Base-by-base conservation (phyloP, 2,329 filamentous ascomycete genomes). In the Colletotrichum sp. region DNA sequence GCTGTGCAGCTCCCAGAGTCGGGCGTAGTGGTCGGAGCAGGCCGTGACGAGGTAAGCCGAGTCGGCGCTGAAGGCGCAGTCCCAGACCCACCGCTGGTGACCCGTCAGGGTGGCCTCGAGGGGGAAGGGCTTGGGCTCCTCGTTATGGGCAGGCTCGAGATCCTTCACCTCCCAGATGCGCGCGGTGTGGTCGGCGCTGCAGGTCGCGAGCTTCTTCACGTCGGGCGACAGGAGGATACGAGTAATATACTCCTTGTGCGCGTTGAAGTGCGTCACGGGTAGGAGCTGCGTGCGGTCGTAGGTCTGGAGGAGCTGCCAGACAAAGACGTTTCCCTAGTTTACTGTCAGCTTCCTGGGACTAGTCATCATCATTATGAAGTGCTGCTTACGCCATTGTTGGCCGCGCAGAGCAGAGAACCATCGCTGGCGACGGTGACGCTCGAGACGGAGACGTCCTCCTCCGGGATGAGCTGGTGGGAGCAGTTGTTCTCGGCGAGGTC, bases 81-180 rank as follows among this genome's bases (percentile, higher is more conserved):
- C 96, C 96, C 96, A 98, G 1, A 98, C 96, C 96, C 96, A 98
- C 70, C 96, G 93, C 86, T 98, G 96, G 85, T 98, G 96, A 71
- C 95, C 95, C 26, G 94, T 94, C 2, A 98, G 91, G 2, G 95
- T 98, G 4, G 95, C 96, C 85, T 98, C 95, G 24, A 98, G 91
- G 12, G 93, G 94, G 80, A 95, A 97, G 57, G 89, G 93, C 84
- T 89, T 91, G 10, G 89, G 85, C 21, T 84, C 81, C 63, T 86
- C 84, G n/a, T 80, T 77, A 57, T 76, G 79, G 59, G 73, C 79
- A 16, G 89, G 87, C 64, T 92, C 90, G n/a, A 93, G 89, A 81
- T 98, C 95, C 78, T 87, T 88, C 62, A 98, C 94, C 80, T 96
- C 95, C 97, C 97, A 99, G 80, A 99, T 98, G 85, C 98, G 96